Conservation (phyloP, 2,329 filamentous ascomycete species). For the Colletotrichum neosansevieriae region DNA sequence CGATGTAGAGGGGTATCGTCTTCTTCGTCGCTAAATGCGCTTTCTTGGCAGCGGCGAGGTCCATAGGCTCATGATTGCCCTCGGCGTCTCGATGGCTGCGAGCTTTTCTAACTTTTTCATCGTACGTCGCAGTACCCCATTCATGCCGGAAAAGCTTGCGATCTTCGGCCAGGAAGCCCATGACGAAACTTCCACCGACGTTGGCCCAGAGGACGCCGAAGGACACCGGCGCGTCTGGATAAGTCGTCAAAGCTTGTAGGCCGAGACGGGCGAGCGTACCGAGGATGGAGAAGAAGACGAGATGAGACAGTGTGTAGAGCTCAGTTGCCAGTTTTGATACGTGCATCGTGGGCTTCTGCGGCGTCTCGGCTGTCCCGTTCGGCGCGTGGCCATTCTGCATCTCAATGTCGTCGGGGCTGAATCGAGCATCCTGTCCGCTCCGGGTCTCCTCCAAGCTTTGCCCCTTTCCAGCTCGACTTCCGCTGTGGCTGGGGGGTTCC, state of each 20-base stretch:
- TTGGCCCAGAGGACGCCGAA: constrained; percentile 89
- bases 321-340: constrained; percentile 67
- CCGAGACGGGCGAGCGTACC: constrained; percentile 88
- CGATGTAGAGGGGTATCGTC: constrained; percentile 88
- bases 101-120: constrained; percentile 50
- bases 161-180: constrained; percentile 90
- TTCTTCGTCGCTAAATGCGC: constrained; percentile 78
- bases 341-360: background rate
- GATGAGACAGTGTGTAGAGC: constrained; percentile 81
- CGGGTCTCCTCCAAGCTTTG: constrained; percentile 33
- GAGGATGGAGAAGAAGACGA: constrained; percentile 86
- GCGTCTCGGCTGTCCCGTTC: background rate
- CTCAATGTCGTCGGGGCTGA: constrained; percentile 13
- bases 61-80: constrained; percentile 49
- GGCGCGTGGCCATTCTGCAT: constrained; percentile 6
- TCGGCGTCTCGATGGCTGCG: constrained; percentile 55
- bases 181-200: constrained; percentile 81
- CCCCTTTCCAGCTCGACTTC: background rate
- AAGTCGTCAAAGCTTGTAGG: constrained; percentile 81
- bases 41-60: constrained; percentile 63
- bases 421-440: background rate
- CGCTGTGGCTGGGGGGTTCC: constrained; percentile 43
- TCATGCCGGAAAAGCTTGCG: constrained; percentile 78
- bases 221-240: constrained; percentile 79
- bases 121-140: constrained; percentile 64